phyloP scores from a whole-genome alignment of 768 basidiomycete species.

The Filobasidium wieringae region DNA sequence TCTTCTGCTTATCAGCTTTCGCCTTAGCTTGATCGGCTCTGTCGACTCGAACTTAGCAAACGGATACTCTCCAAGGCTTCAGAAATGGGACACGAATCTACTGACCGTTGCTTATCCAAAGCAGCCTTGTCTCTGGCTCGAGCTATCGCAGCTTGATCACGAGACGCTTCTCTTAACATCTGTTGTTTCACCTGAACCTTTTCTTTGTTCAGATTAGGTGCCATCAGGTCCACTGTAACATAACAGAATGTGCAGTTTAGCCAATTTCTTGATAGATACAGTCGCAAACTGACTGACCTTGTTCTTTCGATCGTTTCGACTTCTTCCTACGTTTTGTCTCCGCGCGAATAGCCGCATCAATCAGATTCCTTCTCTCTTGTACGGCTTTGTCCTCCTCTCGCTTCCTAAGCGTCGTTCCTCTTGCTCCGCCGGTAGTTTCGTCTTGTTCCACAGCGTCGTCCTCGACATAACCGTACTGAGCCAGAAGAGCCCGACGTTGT shows the following conservation, averaged over 20 bases:
- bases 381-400: constrained; percentile 31
- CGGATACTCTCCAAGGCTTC: not conserved
- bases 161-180: constrained; percentile 29
- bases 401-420: constrained; percentile 15
- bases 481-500: constrained; percentile 24
- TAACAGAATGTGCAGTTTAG: not conserved
- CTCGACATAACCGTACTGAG: constrained; percentile 36
- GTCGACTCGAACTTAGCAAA: not conserved
- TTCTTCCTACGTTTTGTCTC: constrained; percentile 36
- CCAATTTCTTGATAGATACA: not conserved
- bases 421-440: constrained; percentile 21
- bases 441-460: constrained; percentile 7
- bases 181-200: constrained; percentile 30
- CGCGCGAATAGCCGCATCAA: constrained; percentile 29
- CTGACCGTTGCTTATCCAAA: constrained; percentile 35
- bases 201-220: constrained; percentile 35
- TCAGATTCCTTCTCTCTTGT: constrained; percentile 25
- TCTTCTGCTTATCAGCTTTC: constrained; percentile 38
- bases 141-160: constrained; percentile 20
- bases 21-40: constrained; percentile 36
- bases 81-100: not conserved
- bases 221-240: constrained; percentile 35
- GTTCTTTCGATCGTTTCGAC: constrained; percentile 22
- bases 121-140: constrained; percentile 33
- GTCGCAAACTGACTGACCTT: not conserved